Conservation (phyloP, 495 filamentous ascomycete genomes). For the Annulohypoxylon maeteangense region DNA sequence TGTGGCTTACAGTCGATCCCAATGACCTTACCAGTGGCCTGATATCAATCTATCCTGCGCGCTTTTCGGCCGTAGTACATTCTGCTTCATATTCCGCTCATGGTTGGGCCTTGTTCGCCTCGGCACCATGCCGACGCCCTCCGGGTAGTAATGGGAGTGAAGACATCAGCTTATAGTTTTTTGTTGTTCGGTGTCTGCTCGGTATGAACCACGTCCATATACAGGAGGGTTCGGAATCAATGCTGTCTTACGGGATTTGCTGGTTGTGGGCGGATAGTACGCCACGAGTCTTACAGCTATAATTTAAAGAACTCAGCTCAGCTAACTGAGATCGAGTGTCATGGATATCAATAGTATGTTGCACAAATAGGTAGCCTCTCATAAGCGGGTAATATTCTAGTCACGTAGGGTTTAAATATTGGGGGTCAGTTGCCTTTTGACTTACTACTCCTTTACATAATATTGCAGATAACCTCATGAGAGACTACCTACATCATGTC, state of each 20-base stretch:
- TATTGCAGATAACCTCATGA: neutral
- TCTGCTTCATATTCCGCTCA: neutral
- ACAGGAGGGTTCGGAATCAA: neutral
- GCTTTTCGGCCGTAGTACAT: constrained; percentile 10
- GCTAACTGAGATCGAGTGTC: neutral
- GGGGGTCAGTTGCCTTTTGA: neutral
- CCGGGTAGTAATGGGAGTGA: neutral
- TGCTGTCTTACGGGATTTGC: neutral
- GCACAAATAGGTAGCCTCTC: neutral
- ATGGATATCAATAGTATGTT: neutral
- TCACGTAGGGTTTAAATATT: neutral
- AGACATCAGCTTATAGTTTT: neutral
- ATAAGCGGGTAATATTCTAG: no score
- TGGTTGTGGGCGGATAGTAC: neutral
- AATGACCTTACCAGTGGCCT: neutral
- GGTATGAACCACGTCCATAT: neutral
- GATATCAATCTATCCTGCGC: constrained; percentile 1
- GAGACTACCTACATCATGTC: neutral
- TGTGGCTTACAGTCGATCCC: constrained; percentile 1
- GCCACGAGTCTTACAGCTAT: neutral
- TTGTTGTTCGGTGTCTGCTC: neutral
- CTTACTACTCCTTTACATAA: neutral
- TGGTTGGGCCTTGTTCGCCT: constrained; percentile 12
- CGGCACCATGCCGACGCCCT: constrained; percentile 1
- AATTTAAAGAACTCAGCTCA: constrained; percentile 1